Evolutionary conservation across 208 protist species (phyloP), one percentile per base, ranked within the genome.

Genomic region (Trypanosoma avium): DNA sequence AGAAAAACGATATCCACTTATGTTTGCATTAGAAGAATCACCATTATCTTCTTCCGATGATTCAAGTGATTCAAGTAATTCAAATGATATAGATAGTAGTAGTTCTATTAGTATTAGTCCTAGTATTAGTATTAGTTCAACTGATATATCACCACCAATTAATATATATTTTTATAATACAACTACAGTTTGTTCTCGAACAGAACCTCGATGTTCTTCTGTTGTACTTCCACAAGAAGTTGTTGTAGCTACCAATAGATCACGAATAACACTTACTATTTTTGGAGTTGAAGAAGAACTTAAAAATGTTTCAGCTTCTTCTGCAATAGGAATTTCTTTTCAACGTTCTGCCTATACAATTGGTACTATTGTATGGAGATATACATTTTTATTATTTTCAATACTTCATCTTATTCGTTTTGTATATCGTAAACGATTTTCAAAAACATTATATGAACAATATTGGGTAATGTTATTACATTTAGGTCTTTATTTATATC

Each of bases 261-360:
- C 82, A 3, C 35, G 52, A 13, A 72, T 90, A n/a, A 81, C 76
- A 2, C 22, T 93, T 5, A 90, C 81, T 29, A 60, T 88, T 38
- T 72, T 88, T 21, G 70, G 72, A 45, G 78, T 88, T 27, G 76
- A 83, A 9, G 70, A 69, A 29, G 81, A 87, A 55, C 56, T 93
- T 10, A 75, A 66, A 10, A 65, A 79, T 49, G 82, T 83, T 1
- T 65, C 76, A 30, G 0, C 60, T 35, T 21, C 50, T 13, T 80
- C 79, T 10, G 68, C 73, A 6, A 75, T 94, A 0, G 88, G 80
- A 9, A 73, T 90, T 35, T 73, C 84, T 43, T 91, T 85, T 61
- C 88, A 94, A 59, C 71, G 81, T 0, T 42, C 67, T 38, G 1
- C 29, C 15, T 94, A 90, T 78, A 94, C 88, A 19, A 30, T 91